Conservation (phyloP, 768 basidiomycete genomes). For the Leccinum ochraceum region DNA sequence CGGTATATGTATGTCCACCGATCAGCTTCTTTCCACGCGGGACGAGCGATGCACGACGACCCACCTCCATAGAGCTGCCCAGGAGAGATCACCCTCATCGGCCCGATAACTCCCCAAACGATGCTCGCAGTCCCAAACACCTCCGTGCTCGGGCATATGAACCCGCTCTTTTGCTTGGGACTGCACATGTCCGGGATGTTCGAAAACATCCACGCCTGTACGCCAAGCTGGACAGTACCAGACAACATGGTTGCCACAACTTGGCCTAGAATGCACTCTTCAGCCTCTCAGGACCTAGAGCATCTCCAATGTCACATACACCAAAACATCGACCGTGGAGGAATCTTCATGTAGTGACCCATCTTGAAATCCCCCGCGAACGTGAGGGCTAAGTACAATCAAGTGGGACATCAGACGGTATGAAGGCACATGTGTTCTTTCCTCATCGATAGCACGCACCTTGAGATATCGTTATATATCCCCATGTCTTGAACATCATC, state of each 20-base stretch:
- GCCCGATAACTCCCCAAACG: conserved; percentile 84
- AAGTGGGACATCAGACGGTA: conserved; percentile 1
- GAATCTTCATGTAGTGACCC: conserved; percentile 74
- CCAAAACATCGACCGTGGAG: conserved; percentile 68
- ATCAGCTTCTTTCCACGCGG: not conserved
- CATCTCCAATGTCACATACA: conserved; percentile 20
- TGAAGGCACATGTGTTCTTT: no score
- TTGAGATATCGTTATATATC: conserved; percentile 65
- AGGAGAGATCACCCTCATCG: conserved; percentile 63
- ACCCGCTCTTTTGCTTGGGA: conserved; percentile 42
- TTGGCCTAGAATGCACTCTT: conserved; percentile 37
- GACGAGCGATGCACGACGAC: not conserved
- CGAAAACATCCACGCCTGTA: conserved; percentile 62
- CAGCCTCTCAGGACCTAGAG: not conserved
- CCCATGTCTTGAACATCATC: conserved; percentile 81
- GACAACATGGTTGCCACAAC: conserved; percentile 62
- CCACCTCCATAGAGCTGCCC: conserved; percentile 60
- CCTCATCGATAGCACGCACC: conserved; percentile 6
- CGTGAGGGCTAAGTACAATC: conserved; percentile 43
- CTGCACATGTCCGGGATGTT: conserved; percentile 40
- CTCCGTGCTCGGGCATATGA: conserved; percentile 68
- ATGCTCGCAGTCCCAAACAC: conserved; percentile 81
- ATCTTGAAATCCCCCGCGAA: conserved; percentile 76
- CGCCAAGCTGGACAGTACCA: conserved; percentile 65
- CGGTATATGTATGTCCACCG: not conserved